A percentile compares a stretch with the other conserved stretches of the same genome.
phyloP scores from a whole-genome alignment of 345 rosid species.

The sweet orange (Citrus sinensis) region DNA sequence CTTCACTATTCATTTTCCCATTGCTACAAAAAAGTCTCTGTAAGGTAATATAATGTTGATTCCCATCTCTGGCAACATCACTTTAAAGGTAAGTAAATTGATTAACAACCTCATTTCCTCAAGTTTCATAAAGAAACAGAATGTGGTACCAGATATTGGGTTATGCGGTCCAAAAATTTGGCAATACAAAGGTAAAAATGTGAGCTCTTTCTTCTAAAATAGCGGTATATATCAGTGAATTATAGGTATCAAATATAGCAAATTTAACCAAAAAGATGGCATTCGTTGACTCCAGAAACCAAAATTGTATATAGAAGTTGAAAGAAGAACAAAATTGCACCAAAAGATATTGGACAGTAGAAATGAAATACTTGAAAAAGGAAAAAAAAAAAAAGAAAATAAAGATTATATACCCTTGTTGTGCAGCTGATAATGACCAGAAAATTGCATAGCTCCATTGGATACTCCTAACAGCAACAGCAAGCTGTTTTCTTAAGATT shows the following conservation, averaged over 20 bases:
- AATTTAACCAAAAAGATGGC: not conserved
- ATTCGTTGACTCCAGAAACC: not conserved
- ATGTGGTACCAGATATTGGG: not conserved
- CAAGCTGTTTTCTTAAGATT: conserved; percentile 65
- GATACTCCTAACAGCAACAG: conserved; percentile 76
- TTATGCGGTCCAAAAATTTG: not conserved
- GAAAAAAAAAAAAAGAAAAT: not conserved
- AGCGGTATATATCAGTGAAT: not conserved
- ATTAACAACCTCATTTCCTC: conserved; percentile 4
- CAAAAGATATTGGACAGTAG: not conserved
- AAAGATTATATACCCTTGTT: conserved; percentile 51
- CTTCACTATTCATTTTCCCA: not conserved
- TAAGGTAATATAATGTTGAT: not conserved
- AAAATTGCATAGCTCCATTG: conserved; percentile 94
- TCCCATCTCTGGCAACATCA: not conserved
- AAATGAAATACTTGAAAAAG: not conserved
- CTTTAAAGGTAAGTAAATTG: not conserved
- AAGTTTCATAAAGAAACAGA: not conserved
- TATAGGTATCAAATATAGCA: not conserved
- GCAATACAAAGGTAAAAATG: not conserved
- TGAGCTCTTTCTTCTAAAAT: not conserved
- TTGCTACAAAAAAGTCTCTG: not conserved
- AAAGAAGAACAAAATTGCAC: not conserved
- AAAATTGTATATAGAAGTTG: not conserved
- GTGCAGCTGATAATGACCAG: conserved; percentile 76